A percentile compares a stretch with the other conserved stretches of the same genome.
Conservation (phyloP, 2,329 filamentous ascomycete species). For the Pseudogymnoascus sp. region DNA sequence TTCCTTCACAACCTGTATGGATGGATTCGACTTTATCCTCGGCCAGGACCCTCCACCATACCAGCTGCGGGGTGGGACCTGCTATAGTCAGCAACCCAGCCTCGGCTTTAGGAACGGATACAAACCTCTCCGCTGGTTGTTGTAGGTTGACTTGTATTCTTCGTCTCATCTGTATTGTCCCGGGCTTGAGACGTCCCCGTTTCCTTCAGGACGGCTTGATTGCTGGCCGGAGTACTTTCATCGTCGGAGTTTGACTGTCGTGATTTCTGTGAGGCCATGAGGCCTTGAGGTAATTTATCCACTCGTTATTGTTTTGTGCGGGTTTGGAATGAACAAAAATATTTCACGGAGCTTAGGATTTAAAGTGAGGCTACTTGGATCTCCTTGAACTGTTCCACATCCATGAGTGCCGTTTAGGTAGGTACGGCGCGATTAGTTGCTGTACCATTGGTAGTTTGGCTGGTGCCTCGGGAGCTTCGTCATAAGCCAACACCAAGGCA, state of each 20-base stretch:
- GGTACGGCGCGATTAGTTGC: slow-evolving; percentile 3
- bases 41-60: slow-evolving; percentile 50
- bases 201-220: neutral
- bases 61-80: slow-evolving; percentile 39
- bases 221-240: neutral
- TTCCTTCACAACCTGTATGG: slow-evolving; percentile 52
- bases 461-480: slow-evolving; percentile 8
- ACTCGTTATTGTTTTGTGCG: neutral
- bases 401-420: neutral
- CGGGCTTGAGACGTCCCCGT: neutral
- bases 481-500: slow-evolving; percentile 4
- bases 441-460: neutral
- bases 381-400: neutral
- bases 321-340: neutral
- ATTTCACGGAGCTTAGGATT: neutral
- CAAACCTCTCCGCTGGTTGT: neutral
- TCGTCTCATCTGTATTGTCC: neutral
- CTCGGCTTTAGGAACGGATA: neutral
- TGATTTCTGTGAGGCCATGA: slow-evolving; percentile 5
- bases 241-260: slow-evolving; percentile 6
- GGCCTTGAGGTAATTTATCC: slow-evolving; percentile 3
- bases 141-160: neutral
- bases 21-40: slow-evolving; percentile 47
- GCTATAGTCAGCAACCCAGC: neutral
- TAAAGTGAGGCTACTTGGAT: neutral